Evolutionary conservation across 129 eudicot species (phyloP).

Genomic region (Chrysanthemum lavandulifolium): DNA sequence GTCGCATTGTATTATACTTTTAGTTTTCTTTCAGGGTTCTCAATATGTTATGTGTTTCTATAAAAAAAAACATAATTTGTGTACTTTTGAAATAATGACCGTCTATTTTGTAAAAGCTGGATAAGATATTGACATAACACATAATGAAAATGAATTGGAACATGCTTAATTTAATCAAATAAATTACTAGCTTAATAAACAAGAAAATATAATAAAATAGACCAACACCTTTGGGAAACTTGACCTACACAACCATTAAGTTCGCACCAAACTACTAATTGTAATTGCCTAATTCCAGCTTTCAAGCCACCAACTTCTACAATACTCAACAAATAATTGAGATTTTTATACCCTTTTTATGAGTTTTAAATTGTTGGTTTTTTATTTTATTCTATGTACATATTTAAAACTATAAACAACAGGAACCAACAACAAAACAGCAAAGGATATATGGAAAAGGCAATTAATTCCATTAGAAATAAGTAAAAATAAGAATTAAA

Average conservation of each 20-base stretch:
- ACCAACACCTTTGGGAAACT: slow-evolving; percentile 15
- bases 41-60: no score
- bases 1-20: no score
- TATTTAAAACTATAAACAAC: neutral
- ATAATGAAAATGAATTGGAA: no score
- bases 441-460: slow-evolving; percentile 13
- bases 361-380: neutral
- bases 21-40: no score
- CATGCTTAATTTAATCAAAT: no score
- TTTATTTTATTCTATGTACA: slow-evolving; percentile 4
- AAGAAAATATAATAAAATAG: neutral
- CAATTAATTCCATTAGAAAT: slow-evolving; percentile 27
- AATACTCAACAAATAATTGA: slow-evolving; percentile 10
- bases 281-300: slow-evolving; percentile 1
- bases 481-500: slow-evolving; percentile 20
- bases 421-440: neutral
- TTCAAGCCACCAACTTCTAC: slow-evolving; percentile 25
- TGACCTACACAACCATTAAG: slow-evolving; percentile 40
- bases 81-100: neutral
- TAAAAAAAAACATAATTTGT: neutral
- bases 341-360: no score
- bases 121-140: no score
- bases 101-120: neutral
- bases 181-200: neutral
- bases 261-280: slow-evolving; percentile 37